Evolutionary conservation across 2,329 filamentous ascomycete species (phyloP), one percentile per base, ranked within the genome.

Genomic region (Epichloe coenophiala): DNA sequence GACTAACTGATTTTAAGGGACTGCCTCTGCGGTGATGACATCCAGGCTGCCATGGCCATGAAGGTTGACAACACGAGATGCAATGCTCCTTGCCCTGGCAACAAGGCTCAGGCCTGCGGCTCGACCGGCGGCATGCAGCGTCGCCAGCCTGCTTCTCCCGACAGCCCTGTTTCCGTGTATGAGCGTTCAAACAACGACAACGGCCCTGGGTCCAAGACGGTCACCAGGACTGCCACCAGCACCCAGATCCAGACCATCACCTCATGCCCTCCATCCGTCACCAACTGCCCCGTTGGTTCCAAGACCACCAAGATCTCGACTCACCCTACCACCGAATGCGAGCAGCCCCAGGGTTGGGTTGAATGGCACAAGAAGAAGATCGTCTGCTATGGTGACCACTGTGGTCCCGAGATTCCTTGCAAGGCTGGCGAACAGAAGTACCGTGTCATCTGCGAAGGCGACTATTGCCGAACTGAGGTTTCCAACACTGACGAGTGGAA

Each of bases 361-460:
- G 56, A 58, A 49, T 59, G 56, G 56, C 54, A 60, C 55, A 56
- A 58, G 55, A 63, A 64, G 58, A 62, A 61, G 56, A 58, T 68
- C 17, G 60, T 65, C 59, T 67, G 65, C 59, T 61, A 60, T 52
- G 65, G 65, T 27, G 63, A 61, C 21, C 45, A 57, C 56, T 69
- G 67, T 58, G 50, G 54, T 33, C 59, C 56, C 35, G 61, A 63
- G 51, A 53, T 57, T 54, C 58, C 60, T 45, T 61, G 56, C 60
- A 38, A 61, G 35, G 51, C 61, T 31, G 59, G 58, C 57, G 54
- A 23, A 3, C 11, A 61, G 51, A 53, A 55, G 51, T 53, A 63
- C 47, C 63, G 65, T 12, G 59, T 66, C 52, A 57, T 65, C 57
- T 68, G 66, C 63, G 2, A 57, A 3, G 58, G 57, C 31, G 55